Evolutionary conservation across 2,329 filamentous ascomycete genomes (phyloP).

Genomic region (Domatiomyces catenatus): DNA sequence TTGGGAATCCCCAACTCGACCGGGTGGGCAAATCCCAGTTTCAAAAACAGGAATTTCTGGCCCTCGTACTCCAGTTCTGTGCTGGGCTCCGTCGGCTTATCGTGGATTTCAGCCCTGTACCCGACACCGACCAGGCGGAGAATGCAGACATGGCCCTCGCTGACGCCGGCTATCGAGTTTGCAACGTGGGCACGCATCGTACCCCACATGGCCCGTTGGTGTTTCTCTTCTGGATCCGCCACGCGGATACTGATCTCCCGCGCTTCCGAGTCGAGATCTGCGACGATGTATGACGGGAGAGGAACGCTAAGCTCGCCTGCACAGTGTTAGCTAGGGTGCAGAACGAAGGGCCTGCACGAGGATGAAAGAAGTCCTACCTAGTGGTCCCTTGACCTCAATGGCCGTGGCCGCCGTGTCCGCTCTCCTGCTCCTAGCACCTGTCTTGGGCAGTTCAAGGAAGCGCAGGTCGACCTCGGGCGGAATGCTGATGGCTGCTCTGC

Average conservation of each 20-base stretch:
- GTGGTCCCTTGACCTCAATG: constrained; percentile 63
- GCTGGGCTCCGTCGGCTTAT: constrained; percentile 49
- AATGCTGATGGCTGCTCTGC: constrained; percentile 61
- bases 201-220: constrained; percentile 93
- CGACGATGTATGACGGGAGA: constrained; percentile 62
- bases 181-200: constrained; percentile 80
- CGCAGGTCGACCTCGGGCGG: constrained; percentile 68
- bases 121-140: constrained; percentile 87
- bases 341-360: neutral
- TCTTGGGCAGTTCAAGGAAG: constrained; percentile 47
- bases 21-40: constrained; percentile 92
- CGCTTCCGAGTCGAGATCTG: constrained; percentile 50
- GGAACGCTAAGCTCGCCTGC: constrained; percentile 59
- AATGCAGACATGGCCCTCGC: constrained; percentile 89
- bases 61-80: constrained; percentile 50
- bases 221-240: constrained; percentile 48
- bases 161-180: constrained; percentile 84
- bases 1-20: constrained; percentile 74
- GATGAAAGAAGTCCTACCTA: constrained; percentile 39
- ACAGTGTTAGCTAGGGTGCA: constrained; percentile 3
- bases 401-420: constrained; percentile 45
- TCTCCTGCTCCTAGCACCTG: constrained; percentile 44
- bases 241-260: constrained; percentile 55
- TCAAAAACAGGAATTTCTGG: constrained; percentile 79
- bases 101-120: constrained; percentile 78